Evolutionary conservation across 2,329 filamentous ascomycete species (phyloP).

Genomic region (Xylariaceae sp.): DNA sequence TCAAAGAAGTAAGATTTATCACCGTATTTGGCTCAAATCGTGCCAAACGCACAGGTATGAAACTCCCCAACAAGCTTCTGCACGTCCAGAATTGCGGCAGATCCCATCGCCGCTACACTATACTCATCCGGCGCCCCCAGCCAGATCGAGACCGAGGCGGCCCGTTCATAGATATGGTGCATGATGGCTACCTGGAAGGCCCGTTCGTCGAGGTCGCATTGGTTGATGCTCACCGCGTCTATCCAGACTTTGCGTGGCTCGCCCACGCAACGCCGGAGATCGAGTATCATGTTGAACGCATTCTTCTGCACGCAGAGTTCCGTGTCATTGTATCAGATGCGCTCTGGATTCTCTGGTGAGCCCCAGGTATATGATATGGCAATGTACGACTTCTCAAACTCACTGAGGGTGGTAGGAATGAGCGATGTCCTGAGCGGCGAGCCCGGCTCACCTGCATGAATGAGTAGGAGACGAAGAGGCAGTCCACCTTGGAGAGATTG

Average conservation of each 20-base stretch:
- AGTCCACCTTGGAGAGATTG: conserved; percentile 12
- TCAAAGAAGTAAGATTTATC: conserved; percentile 25
- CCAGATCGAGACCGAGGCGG: conserved; percentile 19
- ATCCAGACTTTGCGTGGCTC: conserved; percentile 20
- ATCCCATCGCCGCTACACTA: conserved; percentile 17
- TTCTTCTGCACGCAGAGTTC: conserved; percentile 20
- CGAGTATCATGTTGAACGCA: conserved; percentile 22
- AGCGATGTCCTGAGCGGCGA: conserved; percentile 18
- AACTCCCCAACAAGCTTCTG: conserved; percentile 11
- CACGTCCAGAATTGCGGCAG: conserved; percentile 16
- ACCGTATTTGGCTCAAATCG: conserved; percentile 8
- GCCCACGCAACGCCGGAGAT: conserved; percentile 15
- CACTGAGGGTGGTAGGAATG: conserved; percentile 17
- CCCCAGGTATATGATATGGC: conserved; percentile 26
- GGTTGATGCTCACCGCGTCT: conserved; percentile 24
- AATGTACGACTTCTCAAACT: conserved; percentile 15
- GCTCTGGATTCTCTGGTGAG: conserved; percentile 15
- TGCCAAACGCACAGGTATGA: conserved; percentile 5
- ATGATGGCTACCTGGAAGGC: conserved; percentile 22
- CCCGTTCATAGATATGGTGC: conserved; percentile 21
- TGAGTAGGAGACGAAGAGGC: conserved; percentile 18
- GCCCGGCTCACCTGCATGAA: conserved; percentile 12
- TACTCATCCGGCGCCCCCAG: conserved; percentile 20
- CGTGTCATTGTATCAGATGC: conserved; percentile 14
- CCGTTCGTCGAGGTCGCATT: conserved; percentile 20